Evolutionary conservation across 495 filamentous ascomycete species (phyloP).

Genomic region (Ramalina intermedia): DNA sequence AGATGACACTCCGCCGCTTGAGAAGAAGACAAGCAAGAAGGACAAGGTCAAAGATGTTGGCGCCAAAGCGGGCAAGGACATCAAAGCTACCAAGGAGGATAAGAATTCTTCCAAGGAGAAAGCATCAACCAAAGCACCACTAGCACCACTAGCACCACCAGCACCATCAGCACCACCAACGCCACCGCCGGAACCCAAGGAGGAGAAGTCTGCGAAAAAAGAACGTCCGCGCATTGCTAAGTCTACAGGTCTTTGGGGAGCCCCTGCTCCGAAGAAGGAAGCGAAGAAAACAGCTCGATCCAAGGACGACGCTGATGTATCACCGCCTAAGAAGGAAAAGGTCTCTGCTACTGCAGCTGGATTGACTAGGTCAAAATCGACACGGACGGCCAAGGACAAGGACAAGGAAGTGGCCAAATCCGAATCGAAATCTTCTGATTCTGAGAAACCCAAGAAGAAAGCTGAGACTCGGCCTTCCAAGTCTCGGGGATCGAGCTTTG

Average conservation of each 20-base stretch:
- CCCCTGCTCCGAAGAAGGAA: slow-evolving; percentile 41
- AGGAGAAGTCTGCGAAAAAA: slow-evolving; percentile 37
- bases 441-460: slow-evolving; percentile 39
- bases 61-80: slow-evolving; percentile 18
- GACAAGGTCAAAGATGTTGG: slow-evolving; percentile 1
- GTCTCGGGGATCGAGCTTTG: slow-evolving; percentile 18
- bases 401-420: slow-evolving; percentile 34
- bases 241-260: slow-evolving; percentile 37
- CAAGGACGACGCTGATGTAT: slow-evolving; percentile 20
- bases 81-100: slow-evolving; percentile 15
- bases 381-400: slow-evolving; percentile 29
- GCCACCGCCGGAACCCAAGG: slow-evolving; percentile 36
- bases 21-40: slow-evolving; percentile 6
- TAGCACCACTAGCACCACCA: no score
- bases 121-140: slow-evolving; percentile 15
- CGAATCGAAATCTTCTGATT: slow-evolving; percentile 38
- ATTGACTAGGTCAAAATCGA: slow-evolving; percentile 36
- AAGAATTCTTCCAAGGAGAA: slow-evolving; percentile 10
- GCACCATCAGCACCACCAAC: slow-evolving; percentile 29
- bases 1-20: slow-evolving; percentile 16
- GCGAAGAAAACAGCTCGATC: slow-evolving; percentile 28
- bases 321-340: slow-evolving; percentile 15
- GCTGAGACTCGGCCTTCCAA: slow-evolving; percentile 14
- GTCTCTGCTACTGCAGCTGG: slow-evolving; percentile 18
- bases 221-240: slow-evolving; percentile 44